These are phyloP conservation scores for Hyaloraphidium curvatum DNA, from an alignment of 192 early-diverging fungal genomes.

Conservation along the genomic window DNA sequence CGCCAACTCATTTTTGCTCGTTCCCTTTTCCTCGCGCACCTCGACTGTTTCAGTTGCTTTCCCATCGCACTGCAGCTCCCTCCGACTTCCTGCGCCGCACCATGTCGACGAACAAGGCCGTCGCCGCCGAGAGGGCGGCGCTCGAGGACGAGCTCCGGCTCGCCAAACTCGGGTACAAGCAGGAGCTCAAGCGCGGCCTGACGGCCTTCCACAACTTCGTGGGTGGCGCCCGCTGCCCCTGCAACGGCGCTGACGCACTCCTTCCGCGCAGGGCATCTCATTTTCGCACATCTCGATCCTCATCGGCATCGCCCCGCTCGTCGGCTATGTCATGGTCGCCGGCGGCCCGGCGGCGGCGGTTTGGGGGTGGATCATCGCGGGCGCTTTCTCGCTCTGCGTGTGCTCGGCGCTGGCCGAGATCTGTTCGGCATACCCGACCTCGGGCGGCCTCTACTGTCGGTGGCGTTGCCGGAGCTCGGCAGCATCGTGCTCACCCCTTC, in stretches of 20 bases:
- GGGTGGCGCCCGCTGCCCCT: too few relatives aligned
- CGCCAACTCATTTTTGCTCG: too few relatives aligned
- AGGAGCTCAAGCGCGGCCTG: constrained; percentile 29
- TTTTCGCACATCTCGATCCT: constrained; percentile 8
- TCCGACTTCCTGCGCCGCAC: too few relatives aligned
- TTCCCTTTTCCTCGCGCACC: too few relatives aligned
- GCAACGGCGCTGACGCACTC: too few relatives aligned
- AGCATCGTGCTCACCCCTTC: constrained; percentile 10
- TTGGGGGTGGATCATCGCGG: constrained; percentile 20
- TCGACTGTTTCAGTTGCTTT: too few relatives aligned
- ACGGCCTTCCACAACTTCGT: constrained; percentile 28
- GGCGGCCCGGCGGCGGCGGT: constrained; percentile 18
- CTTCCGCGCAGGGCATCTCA: too few relatives aligned
- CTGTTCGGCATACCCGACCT: constrained; percentile 4
- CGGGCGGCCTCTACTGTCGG: not conserved
- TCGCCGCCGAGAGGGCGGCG: too few relatives aligned
- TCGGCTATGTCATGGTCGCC: constrained; percentile 8
- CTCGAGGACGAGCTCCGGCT: too few relatives aligned
- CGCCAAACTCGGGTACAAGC: not conserved
- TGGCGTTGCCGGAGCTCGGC: not conserved
- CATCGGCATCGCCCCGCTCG: constrained; percentile 18
- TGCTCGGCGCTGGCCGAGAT: constrained; percentile 23
- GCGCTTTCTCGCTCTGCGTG: constrained; percentile 12
- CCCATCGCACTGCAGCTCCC: too few relatives aligned
- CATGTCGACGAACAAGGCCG: too few relatives aligned